Evolutionary conservation across 2,329 filamentous ascomycete genomes (phyloP), one percentile per base, ranked within the genome.

Genomic region (Colletotrichum siamense): DNA sequence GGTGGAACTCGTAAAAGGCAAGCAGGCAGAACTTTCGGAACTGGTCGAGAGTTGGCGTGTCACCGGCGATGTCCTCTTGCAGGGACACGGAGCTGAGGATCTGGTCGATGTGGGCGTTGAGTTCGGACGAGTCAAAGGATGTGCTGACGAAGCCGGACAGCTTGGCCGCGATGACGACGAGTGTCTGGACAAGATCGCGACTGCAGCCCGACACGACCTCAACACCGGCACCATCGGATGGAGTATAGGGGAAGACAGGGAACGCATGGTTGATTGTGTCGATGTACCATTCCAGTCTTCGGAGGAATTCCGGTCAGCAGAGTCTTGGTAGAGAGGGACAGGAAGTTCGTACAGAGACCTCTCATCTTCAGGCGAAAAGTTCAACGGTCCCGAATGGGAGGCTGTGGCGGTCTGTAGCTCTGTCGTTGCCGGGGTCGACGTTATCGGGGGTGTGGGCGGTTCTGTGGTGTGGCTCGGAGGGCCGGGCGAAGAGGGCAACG

Each of bases 1-100:
- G 77, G 63, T 78, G 74, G 44, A 74, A 78, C 52, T 78, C 77
- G 55, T 78, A 78, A 44, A 77, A 78, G 8, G 67, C 44, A 24
- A 78, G 61, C 7, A 78, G 61, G 22, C 74, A 75, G 22, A 68
- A 71, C 57, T 71, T 77, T 22, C 77, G 77, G 28, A 78, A 69
- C 64, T 74, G 65, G 55, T 75, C 71, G 13, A 77, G 64, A n/a
- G 70, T 74, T n/a, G 71, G 67, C n/a, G 36, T 64, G 7, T 73
- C 63, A 18, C 68, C 64, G 44, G 57, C 26, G 55, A 59, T 59
- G 55, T 59, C 55, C 16, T 59, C 55, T 59, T 59, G 55, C 0
- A 59, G 24, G 24, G 55, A 59, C 55, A 59, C 55, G 24, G 55
- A 28, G 55, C 55, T 59, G 55, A 59, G 55, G 55, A 59, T 59